A percentile compares a stretch with the other conserved stretches of the same genome.
Conservation (phyloP, 352 stramenopile genomes). For the Globisporangium canariense region DNA sequence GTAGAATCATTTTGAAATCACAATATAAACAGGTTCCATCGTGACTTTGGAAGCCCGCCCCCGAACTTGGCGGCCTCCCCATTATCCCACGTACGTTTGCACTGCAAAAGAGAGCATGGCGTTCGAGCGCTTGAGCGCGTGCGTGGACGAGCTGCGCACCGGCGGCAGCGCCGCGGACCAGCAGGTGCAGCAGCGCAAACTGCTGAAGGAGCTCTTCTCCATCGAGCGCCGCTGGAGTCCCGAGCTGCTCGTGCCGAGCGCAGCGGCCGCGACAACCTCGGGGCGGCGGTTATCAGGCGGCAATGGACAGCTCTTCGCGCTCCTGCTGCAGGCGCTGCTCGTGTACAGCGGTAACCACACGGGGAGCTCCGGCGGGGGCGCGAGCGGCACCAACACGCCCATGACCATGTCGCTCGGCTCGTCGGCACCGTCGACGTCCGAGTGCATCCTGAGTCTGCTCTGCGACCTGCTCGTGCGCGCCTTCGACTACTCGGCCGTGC, state of each 20-base stretch:
- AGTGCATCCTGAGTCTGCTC: slow-evolving; percentile 64
- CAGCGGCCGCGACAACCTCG: slow-evolving; percentile 17
- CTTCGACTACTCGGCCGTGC: slow-evolving; percentile 70
- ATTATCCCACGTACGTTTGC: not conserved
- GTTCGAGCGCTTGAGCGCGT: slow-evolving; percentile 42
- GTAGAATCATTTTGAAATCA: not conserved
- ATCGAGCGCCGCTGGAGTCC: slow-evolving; percentile 58
- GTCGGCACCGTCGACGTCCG: slow-evolving; percentile 45
- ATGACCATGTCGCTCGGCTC: slow-evolving; percentile 57
- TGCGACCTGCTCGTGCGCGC: slow-evolving; percentile 67
- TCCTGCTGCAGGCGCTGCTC: slow-evolving; percentile 61
- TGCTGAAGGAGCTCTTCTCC: slow-evolving; percentile 54
- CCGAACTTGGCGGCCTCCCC: not conserved
- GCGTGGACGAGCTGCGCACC: slow-evolving; percentile 43
- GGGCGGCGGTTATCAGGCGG: slow-evolving; percentile 23
- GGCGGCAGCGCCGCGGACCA: slow-evolving; percentile 28
- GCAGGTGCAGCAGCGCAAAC: slow-evolving; percentile 29
- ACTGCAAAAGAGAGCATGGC: slow-evolving; percentile 25
- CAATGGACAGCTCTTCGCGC: slow-evolving; percentile 49
- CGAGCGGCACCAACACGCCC: slow-evolving; percentile 25
- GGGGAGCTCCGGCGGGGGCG: slow-evolving; percentile 19
- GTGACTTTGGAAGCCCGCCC: not conserved
- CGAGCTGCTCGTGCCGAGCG: slow-evolving; percentile 22
- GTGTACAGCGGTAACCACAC: slow-evolving; percentile 59
- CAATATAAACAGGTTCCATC: not conserved